These are phyloP conservation scores for Pseudonitzschia delicatissima DNA, from an alignment of 108 stramenopile genomes.

Conservation along the genomic window DNA sequence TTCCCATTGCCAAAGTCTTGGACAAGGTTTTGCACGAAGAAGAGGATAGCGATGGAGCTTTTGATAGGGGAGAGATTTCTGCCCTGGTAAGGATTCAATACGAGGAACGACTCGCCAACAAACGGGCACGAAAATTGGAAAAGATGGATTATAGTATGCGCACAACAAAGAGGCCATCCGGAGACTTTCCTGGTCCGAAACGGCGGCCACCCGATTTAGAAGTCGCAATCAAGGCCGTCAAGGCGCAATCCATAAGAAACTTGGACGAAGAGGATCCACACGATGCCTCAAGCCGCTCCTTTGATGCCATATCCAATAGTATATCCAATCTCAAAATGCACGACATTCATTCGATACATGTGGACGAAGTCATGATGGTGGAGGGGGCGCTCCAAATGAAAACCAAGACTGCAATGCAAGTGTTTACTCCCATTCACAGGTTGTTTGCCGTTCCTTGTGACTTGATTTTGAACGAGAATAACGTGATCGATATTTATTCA, in stretches of 20 bases:
- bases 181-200: background rate
- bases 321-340: no score
- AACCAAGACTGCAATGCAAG: constrained; percentile 58
- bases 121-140: constrained; percentile 34
- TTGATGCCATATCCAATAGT: no score
- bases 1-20: constrained; percentile 82
- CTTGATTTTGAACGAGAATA: constrained; percentile 53
- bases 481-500: constrained; percentile 58
- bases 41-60: constrained; percentile 31
- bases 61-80: constrained; percentile 63
- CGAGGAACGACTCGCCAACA: constrained; percentile 63
- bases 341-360: constrained; percentile 29
- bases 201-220: background rate
- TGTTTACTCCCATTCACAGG: constrained; percentile 50
- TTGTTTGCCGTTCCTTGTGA: constrained; percentile 57
- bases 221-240: background rate
- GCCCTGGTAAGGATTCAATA: constrained; percentile 79
- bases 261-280: background rate
- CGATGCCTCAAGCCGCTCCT: background rate
- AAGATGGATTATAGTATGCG: no score
- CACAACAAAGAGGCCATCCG: background rate
- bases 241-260: background rate
- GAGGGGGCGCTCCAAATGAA: constrained; percentile 80
- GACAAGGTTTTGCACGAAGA: constrained; percentile 73
- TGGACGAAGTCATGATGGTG: constrained; percentile 69